Evolutionary conservation across 257 asterid species (phyloP).

Genomic region (Solanum bulbocastanum): DNA sequence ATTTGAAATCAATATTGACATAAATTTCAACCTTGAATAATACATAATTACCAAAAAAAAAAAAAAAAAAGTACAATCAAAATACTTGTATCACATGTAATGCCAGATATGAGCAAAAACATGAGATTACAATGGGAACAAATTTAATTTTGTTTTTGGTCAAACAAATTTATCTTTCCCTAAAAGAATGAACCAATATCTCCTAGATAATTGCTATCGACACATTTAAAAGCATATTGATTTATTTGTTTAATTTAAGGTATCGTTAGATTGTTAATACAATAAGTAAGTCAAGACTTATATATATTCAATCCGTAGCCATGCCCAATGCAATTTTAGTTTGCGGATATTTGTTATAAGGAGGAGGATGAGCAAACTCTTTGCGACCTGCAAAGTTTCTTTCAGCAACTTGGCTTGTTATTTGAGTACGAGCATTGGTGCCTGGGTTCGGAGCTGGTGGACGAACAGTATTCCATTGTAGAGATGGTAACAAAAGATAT

Average conservation of each 20-base stretch:
- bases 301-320: neutral
- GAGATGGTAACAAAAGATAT: neutral
- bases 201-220: neutral
- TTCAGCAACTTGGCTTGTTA: neutral
- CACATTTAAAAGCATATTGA: neutral
- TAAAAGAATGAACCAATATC: neutral
- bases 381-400: neutral
- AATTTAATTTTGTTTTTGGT: neutral
- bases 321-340: neutral
- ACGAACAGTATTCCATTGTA: neutral
- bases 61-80: neutral
- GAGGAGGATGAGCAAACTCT: neutral
- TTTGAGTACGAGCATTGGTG: neutral
- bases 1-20: neutral
- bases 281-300: too few species aligned
- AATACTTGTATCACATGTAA: neutral
- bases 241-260: neutral
- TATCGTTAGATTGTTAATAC: neutral
- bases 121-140: neutral
- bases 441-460: neutral
- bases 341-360: neutral
- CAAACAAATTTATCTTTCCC: neutral
- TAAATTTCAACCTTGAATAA: neutral
- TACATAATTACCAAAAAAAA: neutral
- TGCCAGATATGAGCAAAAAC: neutral